phyloP scores from a whole-genome alignment of 768 basidiomycete species.

The Boletus insuetus region DNA sequence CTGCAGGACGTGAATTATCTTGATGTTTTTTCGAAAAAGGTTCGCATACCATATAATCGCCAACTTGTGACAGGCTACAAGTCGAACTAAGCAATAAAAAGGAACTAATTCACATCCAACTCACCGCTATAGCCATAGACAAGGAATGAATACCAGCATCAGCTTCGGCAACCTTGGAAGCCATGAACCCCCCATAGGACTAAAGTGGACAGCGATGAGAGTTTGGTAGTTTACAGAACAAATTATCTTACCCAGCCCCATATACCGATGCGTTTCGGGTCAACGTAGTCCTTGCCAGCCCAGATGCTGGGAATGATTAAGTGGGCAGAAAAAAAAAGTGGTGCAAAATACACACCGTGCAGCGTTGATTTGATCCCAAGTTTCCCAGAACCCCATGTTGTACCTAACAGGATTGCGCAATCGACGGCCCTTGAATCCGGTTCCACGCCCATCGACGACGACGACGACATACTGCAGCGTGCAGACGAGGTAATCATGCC shows the following conservation, averaged over 20 bases:
- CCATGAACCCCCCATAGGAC: conserved; percentile 98
- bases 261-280: conserved; percentile 84
- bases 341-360: conserved; percentile 57
- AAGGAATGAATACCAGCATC: conserved; percentile 86
- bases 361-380: conserved; percentile 83
- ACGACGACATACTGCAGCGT: conserved; percentile 83
- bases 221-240: neutral
- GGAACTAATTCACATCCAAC: conserved; percentile 25
- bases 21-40: neutral
- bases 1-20: conserved; percentile 35
- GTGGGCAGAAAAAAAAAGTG: neutral
- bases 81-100: conserved; percentile 9
- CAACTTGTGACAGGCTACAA: conserved; percentile 83
- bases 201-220: conserved; percentile 28
- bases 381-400: conserved; percentile 88
- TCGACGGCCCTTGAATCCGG: conserved; percentile 83
- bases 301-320: conserved; percentile 52
- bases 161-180: conserved; percentile 87
- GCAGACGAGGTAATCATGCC: conserved; percentile 85
- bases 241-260: conserved; percentile 88
- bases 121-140: conserved; percentile 86
- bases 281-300: conserved; percentile 86
- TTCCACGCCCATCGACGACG: conserved; percentile 89
- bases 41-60: conserved; percentile 65
- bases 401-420: conserved; percentile 86